These are phyloP conservation scores for Pyrenochaeta sp. DNA, from an alignment of 2,329 filamentous ascomycete species.

Conservation along the genomic window DNA sequence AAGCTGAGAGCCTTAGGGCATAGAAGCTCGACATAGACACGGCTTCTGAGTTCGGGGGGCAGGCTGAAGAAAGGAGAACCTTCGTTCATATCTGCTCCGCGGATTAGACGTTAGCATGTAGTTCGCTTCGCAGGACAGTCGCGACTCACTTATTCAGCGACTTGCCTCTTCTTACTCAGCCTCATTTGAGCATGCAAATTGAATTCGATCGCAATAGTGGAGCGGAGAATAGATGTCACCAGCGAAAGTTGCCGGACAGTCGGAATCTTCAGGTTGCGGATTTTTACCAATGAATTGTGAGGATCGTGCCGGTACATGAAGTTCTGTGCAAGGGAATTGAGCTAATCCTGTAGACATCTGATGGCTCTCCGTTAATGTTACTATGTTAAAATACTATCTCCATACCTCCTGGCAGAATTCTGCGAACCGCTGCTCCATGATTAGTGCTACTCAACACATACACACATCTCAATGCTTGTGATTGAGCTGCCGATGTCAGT, in stretches of 20 bases:
- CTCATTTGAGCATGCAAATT: conserved; percentile 1
- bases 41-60: conserved; percentile 65
- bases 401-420: neutral
- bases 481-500: neutral
- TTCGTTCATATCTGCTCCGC: neutral
- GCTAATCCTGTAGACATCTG: neutral
- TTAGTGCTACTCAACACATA: conserved; percentile 1
- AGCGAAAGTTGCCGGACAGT: neutral
- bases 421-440: neutral
- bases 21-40: conserved; percentile 57
- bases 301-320: too few species aligned
- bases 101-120: neutral
- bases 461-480: neutral
- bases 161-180: neutral
- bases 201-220: neutral
- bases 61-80: conserved; percentile 49
- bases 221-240: neutral
- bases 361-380: neutral
- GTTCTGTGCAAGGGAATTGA: neutral
- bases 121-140: neutral
- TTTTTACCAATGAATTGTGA: neutral
- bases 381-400: neutral
- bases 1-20: conserved; percentile 11
- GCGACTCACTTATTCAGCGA: neutral
- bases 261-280: neutral